Evolutionary conservation across 2,329 filamentous ascomycete genomes (phyloP).

Genomic region (Penicillium verrucosum): DNA sequence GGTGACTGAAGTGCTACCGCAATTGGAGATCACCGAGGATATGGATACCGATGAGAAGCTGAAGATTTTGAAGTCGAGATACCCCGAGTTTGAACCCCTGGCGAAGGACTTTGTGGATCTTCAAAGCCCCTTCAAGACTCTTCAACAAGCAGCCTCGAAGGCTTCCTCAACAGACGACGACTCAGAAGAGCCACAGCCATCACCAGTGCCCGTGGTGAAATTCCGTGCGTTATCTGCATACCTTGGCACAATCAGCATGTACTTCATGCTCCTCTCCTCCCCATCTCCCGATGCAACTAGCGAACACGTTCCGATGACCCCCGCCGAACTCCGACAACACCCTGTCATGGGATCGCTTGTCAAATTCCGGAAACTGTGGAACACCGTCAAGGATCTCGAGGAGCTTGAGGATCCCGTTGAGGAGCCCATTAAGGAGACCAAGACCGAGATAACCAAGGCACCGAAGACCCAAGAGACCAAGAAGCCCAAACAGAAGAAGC

Average conservation of each 20-base stretch:
- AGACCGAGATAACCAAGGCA: constrained; percentile 12
- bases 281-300: constrained; percentile 61
- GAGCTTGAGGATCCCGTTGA: constrained; percentile 30
- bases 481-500: constrained; percentile 43
- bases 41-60: constrained; percentile 73
- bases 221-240: constrained; percentile 81
- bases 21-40: constrained; percentile 74
- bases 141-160: constrained; percentile 58
- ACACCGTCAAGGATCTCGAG: constrained; percentile 65
- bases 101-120: constrained; percentile 75
- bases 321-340: constrained; percentile 81
- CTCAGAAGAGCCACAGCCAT: constrained; percentile 38
- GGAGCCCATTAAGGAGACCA: constrained; percentile 22
- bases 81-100: constrained; percentile 88
- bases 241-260: constrained; percentile 81
- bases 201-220: constrained; percentile 64
- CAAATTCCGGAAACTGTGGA: constrained; percentile 77
- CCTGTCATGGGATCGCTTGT: constrained; percentile 84
- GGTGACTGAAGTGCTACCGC: constrained; percentile 83
- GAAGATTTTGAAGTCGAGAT: constrained; percentile 72
- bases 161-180: constrained; percentile 45
- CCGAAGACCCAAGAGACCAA: constrained; percentile 38
- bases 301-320: constrained; percentile 61
- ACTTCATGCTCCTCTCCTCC: constrained; percentile 89
- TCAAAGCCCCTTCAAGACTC: constrained; percentile 58